Base-by-base conservation (phyloP, 352 stramenopile genomes). In the Pythium dissimile region DNA sequence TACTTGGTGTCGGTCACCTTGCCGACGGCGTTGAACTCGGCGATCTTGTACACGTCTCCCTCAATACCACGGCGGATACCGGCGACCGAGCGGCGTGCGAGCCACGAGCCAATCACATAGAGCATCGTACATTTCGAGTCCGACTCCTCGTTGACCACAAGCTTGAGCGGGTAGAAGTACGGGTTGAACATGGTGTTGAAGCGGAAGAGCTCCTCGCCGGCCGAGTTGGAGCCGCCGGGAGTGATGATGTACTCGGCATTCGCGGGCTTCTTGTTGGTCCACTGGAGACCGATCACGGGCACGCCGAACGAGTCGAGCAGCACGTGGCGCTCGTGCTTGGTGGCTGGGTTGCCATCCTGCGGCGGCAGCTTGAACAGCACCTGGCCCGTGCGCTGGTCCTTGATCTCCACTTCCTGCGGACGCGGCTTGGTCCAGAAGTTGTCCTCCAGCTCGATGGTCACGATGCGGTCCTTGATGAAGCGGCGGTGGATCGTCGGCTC, bases 301-400 rank as follows among this genome's bases (percentile, higher is more conserved):
- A 59, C 51, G 28, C 51, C 23, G 51, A 59, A 59, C 26, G 37
- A 23, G 39, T 59, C 51, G 3, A 59, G 51, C 38, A 59, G 39
- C 27, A 59, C 16, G 34, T 59, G 24, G 11, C 39, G 51, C 27
- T 59, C 13, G 51, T 54, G 21, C 27, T 59, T 50, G 20, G 27
- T 43, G 15, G 15, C 38, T 10, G 27, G 26, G 6, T 48, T 48
- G 20, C 42, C 37, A 27, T 23, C 34, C 24, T 34, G n/a, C 35
- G 49, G 51, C 34, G 49, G 23, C n/a, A 59, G 24, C 26, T 31
- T 32, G 51, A 59, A 59, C 6, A 59, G n/a, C n/a, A 59, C 51
- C 27, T 59, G 51, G 27, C 30, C 37, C 20, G 51, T 26, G 38
- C 28, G 37, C 24, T 49, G 15, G 51, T 59, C 51, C 24, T 50